Percentiles rank a stretch among this genome's conserved stretches.
Evolutionary conservation across 352 stramenopile genomes (phyloP).

Genomic region (Globisporangium spinosum): DNA sequence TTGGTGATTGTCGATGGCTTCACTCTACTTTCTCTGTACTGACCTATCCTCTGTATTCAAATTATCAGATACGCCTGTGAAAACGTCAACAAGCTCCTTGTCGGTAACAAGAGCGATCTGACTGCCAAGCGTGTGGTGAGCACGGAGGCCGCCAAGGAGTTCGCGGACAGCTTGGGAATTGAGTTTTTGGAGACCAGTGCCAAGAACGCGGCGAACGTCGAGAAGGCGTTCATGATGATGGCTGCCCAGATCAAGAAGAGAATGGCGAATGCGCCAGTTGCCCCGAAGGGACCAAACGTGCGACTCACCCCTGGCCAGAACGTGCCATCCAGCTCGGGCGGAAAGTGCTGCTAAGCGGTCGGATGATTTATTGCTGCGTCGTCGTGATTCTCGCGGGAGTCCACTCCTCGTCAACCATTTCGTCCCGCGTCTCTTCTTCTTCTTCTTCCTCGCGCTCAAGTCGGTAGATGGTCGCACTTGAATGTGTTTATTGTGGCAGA

Average conservation of each 20-base stretch:
- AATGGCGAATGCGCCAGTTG: constrained; percentile 83
- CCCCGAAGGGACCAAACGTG: constrained; percentile 53
- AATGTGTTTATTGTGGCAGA: background rate
- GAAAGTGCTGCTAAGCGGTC: constrained; percentile 80
- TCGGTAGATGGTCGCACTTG: constrained; percentile 19
- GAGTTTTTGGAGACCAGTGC: constrained; percentile 88
- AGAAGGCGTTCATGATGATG: constrained; percentile 93
- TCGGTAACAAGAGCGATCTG: constrained; percentile 98
- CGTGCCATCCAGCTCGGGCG: constrained; percentile 64
- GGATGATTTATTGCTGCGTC: constrained; percentile 39
- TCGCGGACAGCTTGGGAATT: constrained; percentile 85
- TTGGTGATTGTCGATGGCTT: background rate
- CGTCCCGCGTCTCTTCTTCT: constrained; percentile 14
- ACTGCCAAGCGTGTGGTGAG: constrained; percentile 92
- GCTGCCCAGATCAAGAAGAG: constrained; percentile 90
- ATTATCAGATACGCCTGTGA: constrained; percentile 92
- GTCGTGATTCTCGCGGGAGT: background rate
- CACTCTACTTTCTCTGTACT: background rate
- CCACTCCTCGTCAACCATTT: constrained; percentile 11
- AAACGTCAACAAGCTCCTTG: constrained; percentile 95
- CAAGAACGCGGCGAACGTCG: constrained; percentile 88
- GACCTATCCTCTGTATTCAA: constrained; percentile 1
- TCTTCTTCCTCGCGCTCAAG: constrained; percentile 10
- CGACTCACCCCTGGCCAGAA: constrained; percentile 58
- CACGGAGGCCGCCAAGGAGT: constrained; percentile 91